Evolutionary conservation across 176 grass and related monocot genomes (phyloP), one percentile per base, ranked within the genome.

Genomic region (Saccharum spontaneum): DNA sequence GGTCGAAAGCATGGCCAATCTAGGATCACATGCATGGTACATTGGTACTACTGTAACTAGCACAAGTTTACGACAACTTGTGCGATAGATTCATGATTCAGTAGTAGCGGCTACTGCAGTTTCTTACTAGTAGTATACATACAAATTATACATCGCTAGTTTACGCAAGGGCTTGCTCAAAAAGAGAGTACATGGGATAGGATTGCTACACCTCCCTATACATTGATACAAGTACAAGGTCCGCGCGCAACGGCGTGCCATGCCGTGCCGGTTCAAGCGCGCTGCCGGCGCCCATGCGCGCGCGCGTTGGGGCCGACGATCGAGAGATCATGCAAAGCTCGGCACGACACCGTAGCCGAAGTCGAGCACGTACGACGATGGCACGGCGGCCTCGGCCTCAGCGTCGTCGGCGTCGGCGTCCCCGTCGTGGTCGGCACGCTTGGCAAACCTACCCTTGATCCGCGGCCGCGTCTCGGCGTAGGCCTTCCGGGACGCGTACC

Each of bases 361-460:
- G 54, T 95, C 89, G 31, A 87, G 84, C 93, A 95, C 87, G 92
- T 94, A 83, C 13, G 79, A 39, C 64, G 82, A 79, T 18, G 86
- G 80, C 22, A 86, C 73, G 43, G 76, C 92, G 22, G 71, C 75
- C 83, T 89, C 75, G 7, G 78, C 39, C 30, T 84, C 89, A 1
- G 52, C 33, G 28, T 82, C 91, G n/a, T 65, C 69, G 22, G 44
- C 88, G 30, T 75, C 70, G 38, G 20, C 92, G 65, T 88, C 93
- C 0, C 37, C 24, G 66, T 84, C 86, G 65, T 74, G 44, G 50
- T 92, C 87, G 28, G 74, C 2, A 5, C 96, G 89, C 85, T 98
- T 98, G 52, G 91, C 96, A 55, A 98, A 98, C n/a, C 96, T 79
- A 3, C 96, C 96, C 83, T 95, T 98, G 75, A 95, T 87, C 24